Base-by-base conservation (phyloP, 495 filamentous ascomycete genomes). In the Podospora comata region DNA sequence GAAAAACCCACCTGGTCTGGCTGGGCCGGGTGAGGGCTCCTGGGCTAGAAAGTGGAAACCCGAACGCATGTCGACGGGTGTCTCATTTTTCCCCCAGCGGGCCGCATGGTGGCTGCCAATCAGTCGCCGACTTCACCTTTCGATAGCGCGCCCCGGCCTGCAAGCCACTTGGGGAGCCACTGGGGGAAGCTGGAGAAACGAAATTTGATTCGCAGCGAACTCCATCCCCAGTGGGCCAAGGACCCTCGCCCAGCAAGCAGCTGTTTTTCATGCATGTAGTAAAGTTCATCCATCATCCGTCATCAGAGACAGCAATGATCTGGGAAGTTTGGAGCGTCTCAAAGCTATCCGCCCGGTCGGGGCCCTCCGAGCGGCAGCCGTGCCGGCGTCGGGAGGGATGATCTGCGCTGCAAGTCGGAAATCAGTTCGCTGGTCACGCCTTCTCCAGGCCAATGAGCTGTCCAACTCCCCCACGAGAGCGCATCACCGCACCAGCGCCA, bases 61-160 rank as follows among this genome's bases (percentile, higher is more conserved):
- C 55, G 9, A 58, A 32, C 62, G 66, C 66, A 58, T 64, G 66
- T 68, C 66, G 58, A 54, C 30, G 66, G 59, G 48, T 68, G 66
- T 68, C 66, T 63, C 53, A 64, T 64, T 64, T 64, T 67, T 67
- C 60, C 23, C n/a, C 60, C 60, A 28, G 30, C 16, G 27, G 15
- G 20, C 26, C 26, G 32, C 19, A 32, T 32, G 20, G 6, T 58
- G n/a, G 28, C 39, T 55, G 65, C 65, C 65, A 67, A 67, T 67
- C 65, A 67, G 39, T 62, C 7, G 19, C 65, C 16, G 65, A 61
- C 60, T 30, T 39, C 26, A 19, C 56, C 58, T 48, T 15, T 67
- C 28, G 58, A 27, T 58, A 58, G 55, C 55, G 55, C 55, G 55
- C 55, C 3, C 55, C n/a, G 55, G 23, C n/a, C 55, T 58, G 55